A percentile compares a stretch with the other conserved stretches of the same genome.
These are phyloP conservation scores for Tylopilus cervinicoccineus DNA, from an alignment of 768 basidiomycete genomes.

Conservation along the genomic window DNA sequence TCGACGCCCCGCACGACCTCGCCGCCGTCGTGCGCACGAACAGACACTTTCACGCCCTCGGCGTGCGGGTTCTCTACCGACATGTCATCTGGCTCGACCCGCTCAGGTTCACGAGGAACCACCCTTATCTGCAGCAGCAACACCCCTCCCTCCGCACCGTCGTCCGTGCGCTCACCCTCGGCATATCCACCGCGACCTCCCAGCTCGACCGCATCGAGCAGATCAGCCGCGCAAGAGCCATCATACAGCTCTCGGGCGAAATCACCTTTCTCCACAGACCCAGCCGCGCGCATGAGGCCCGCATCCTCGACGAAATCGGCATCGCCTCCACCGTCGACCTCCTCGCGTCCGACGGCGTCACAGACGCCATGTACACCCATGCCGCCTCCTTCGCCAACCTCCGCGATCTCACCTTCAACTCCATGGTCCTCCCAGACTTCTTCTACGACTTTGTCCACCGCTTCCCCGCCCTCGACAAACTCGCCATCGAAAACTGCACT, in stretches of 20 bases:
- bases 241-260: conserved; percentile 17
- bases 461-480: conserved; percentile 35
- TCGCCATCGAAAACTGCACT: conserved; percentile 41
- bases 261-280: conserved; percentile 15
- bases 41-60: conserved; percentile 30
- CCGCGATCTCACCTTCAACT: conserved; percentile 34
- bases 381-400: conserved; percentile 31
- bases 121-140: conserved; percentile 11
- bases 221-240: conserved; percentile 23
- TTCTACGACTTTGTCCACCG: conserved; percentile 35
- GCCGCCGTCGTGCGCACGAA: conserved; percentile 29
- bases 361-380: conserved; percentile 19
- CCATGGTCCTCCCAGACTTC: conserved; percentile 34
- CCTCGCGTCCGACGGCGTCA: conserved; percentile 17
- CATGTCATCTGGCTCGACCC: conserved; percentile 33
- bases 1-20: conserved; percentile 30
- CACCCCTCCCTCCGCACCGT: conserved; percentile 8
- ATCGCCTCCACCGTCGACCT: conserved; percentile 18
- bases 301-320: conserved; percentile 22
- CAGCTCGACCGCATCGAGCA: conserved; percentile 27
- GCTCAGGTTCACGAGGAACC: conserved; percentile 23
- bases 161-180: conserved; percentile 23
- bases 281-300: conserved; percentile 22
- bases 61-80: conserved; percentile 30
- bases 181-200: conserved; percentile 19